A percentile compares a stretch with the other conserved stretches of the same genome.
Conservation (phyloP, 176 grass and related monocot genomes). For the Oryza rufipogon region DNA sequence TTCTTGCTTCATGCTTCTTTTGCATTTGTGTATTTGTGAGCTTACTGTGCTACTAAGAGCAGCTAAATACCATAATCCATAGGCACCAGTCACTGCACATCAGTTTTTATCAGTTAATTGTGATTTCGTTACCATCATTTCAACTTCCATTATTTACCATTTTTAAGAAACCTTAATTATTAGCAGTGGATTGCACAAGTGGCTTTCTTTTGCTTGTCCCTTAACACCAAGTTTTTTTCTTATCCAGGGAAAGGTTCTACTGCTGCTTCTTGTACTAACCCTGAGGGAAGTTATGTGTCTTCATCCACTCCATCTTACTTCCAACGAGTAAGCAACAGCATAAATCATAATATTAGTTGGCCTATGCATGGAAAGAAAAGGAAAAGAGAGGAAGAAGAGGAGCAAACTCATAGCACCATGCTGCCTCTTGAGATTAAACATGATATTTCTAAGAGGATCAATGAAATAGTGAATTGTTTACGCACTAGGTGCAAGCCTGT, state of each 20-base stretch:
- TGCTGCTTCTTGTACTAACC: neutral
- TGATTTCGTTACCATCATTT: too few relatives aligned
- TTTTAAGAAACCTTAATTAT: too few relatives aligned
- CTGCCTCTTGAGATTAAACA: neutral
- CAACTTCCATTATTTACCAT: neutral
- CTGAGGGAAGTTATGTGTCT: neutral
- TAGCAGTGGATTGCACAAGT: too few relatives aligned
- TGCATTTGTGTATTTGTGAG: too few relatives aligned
- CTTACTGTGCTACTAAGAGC: too few relatives aligned
- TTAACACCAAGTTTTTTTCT: too few relatives aligned
- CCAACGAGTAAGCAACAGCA: too few relatives aligned
- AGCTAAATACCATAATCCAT: too few relatives aligned
- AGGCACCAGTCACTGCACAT: too few relatives aligned
- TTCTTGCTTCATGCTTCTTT: too few relatives aligned
- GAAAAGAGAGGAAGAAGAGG: neutral
- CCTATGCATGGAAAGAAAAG: neutral
- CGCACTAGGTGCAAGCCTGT: constrained; percentile 20
- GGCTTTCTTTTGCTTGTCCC: too few relatives aligned
- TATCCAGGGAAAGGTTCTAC: neutral
- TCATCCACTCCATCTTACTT: too few relatives aligned
- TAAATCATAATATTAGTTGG: neutral
- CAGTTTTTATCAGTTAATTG: neutral
- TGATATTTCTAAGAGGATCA: constrained; percentile 20
- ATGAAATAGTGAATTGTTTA: constrained; percentile 22
- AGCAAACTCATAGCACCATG: neutral